Base-by-base conservation (phyloP, 179 eudicot species). In the Vitellaria paradoxa region DNA sequence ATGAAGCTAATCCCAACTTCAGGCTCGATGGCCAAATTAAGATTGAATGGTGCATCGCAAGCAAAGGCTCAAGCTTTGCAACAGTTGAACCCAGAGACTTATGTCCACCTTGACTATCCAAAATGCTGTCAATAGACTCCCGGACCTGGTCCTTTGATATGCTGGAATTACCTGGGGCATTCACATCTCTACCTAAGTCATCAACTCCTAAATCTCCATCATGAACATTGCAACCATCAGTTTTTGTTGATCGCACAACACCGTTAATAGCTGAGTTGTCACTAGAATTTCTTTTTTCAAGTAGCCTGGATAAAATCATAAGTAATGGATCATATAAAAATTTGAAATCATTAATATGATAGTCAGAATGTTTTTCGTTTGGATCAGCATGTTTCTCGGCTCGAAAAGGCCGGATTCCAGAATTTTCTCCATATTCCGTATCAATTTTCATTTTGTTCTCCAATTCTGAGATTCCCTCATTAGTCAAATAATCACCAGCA, bases 91-190 rank as follows among this genome's bases (percentile, higher is more conserved):
- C 85, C 72, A 73, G 72, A 75, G 81, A 81, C 53, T 46, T 72
- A 66, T 65, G 75, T 79, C 37, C 74, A 24, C 77, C 85, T 79
- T 72, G 85, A 82, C 72, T 71, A 23, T 81, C 85, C 79, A 82
- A 81, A 9, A 59, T 56, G 53, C 70, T 78, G 8, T 75, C 78
- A 60, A 76, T 18, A 52, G 83, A 77, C 73, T 80, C 84, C 55
- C 78, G 64, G 59, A 49, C 56, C 76, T 76, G 85, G 73, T 83
- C 85, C 59, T 76, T 88, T 60, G 14, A 76, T 63, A 60, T 68
- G 73, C 76, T 65, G 53, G 82, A 65, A 46, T 82, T 78, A 76
- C 76, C 76, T 80, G 65, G 69, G 53, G 40, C 56, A 80, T 78
- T 81, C 68, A 73, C 65, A 52, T 70, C 70, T 74, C 70, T 60